Evolutionary conservation across 805 yeast genomes (phyloP).

Genomic region (Wickerhamomyces tratensis): DNA sequence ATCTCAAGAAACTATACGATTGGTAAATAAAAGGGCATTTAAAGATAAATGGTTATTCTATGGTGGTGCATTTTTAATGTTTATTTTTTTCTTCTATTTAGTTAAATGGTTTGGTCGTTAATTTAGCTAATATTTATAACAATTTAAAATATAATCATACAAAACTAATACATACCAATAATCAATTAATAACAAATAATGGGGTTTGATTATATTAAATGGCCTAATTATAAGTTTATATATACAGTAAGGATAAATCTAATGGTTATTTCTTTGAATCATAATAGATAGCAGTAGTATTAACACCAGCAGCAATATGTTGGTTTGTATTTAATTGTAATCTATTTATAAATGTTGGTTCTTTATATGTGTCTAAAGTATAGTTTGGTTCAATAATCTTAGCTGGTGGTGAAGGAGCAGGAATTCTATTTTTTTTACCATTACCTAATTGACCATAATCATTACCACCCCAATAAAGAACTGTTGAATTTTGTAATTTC

Average conservation of each 20-base stretch:
- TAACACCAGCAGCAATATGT: conserved; percentile 51
- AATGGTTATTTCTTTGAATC: conserved; percentile 9
- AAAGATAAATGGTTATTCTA: conserved; percentile 85
- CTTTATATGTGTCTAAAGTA: conserved; percentile 21
- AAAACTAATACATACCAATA: too few species aligned
- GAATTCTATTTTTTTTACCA: conserved; percentile 56
- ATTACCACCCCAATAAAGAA: conserved; percentile 79
- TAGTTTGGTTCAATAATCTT: conserved; percentile 44
- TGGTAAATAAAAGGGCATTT: conserved; percentile 70
- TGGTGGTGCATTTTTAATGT: conserved; percentile 53
- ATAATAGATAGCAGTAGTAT: conserved; percentile 57
- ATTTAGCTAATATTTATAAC: too few species aligned
- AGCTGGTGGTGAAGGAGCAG: conserved; percentile 46
- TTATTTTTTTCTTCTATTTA: conserved; percentile 60
- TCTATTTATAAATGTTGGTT: conserved; percentile 29
- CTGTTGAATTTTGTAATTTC: conserved; percentile 52
- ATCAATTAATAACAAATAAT: too few species aligned
- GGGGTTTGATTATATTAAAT: too few species aligned
- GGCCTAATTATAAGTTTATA: too few species aligned
- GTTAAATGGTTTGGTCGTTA: conserved; percentile 44
- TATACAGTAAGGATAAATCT: not conserved
- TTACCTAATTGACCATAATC: conserved; percentile 78
- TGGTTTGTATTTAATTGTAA: conserved; percentile 44
- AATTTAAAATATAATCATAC: not conserved
- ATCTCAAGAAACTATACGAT: conserved; percentile 72